Conservation (phyloP, 2,329 filamentous ascomycete genomes). For the Alternaria sp. region DNA sequence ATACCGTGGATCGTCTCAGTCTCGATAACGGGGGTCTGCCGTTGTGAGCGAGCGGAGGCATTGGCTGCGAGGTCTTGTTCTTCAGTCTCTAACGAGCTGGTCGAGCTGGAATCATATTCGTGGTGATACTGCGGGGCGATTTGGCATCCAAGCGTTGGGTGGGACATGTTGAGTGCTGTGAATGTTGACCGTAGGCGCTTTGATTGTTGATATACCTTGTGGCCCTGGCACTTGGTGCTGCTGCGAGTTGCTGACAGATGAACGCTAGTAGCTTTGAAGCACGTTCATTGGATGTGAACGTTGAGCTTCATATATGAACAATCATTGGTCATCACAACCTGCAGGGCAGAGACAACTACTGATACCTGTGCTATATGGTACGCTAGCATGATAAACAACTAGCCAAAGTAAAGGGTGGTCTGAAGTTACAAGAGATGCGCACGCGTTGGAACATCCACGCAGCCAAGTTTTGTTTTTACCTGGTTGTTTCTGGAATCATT, state of each 20-base stretch:
- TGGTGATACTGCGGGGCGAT: constrained; percentile 39
- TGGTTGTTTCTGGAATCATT: not conserved
- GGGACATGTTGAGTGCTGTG: constrained; percentile 23
- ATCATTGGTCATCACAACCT: not conserved
- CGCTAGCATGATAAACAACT: not conserved
- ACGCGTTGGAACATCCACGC: not conserved
- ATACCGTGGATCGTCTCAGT: constrained; percentile 31
- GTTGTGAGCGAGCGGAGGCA: not conserved
- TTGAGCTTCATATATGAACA: not conserved
- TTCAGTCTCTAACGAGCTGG: constrained; percentile 22
- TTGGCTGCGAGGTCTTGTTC: not conserved
- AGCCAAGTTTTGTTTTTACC: not conserved
- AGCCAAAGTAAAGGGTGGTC: not conserved
- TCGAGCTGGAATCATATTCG: constrained; percentile 28
- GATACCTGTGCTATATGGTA: not conserved
- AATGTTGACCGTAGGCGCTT: not conserved
- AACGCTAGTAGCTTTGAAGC: not conserved
- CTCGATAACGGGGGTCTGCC: constrained; percentile 31
- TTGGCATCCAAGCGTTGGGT: constrained; percentile 36
- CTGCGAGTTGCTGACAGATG: constrained; percentile 3
- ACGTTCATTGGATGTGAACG: not conserved
- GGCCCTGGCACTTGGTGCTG: not conserved
- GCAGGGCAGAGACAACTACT: not conserved
- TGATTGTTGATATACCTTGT: not conserved
- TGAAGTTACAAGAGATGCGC: not conserved